Conservation (phyloP, 257 asterid species). For the Craterostigma plantagineum region DNA sequence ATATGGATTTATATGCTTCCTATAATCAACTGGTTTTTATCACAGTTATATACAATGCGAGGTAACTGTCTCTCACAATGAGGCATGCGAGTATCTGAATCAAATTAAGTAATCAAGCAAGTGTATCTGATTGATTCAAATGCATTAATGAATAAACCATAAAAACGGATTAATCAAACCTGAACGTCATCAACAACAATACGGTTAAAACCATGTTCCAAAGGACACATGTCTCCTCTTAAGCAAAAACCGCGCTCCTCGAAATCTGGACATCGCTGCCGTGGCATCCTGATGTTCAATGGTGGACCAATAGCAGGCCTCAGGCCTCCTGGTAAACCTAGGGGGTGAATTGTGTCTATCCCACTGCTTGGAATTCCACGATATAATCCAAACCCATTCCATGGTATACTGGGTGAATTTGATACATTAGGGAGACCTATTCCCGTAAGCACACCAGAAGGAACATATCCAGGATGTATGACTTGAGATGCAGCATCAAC, state of each 20-base stretch:
- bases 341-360: conserved; percentile 57
- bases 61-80: no score
- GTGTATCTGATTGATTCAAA: no score
- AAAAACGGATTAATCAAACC: conserved; percentile 18
- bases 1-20: no score
- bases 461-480: conserved; percentile 47
- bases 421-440: no score
- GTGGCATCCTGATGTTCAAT: conserved; percentile 45
- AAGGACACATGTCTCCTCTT: conserved; percentile 97
- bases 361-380: conserved; percentile 74
- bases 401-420: no score
- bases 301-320: conserved; percentile 52
- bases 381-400: conserved; percentile 79
- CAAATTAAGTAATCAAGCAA: neutral
- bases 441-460: conserved; percentile 35
- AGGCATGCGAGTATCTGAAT: neutral
- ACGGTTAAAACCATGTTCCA: conserved; percentile 96
- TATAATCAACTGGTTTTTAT: no score
- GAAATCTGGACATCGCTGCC: conserved; percentile 87
- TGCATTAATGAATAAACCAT: no score
- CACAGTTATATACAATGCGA: no score
- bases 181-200: conserved; percentile 97
- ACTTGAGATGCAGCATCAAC: conserved; percentile 55
- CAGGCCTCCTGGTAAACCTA: conserved; percentile 55
- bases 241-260: conserved; percentile 99